phyloP scores from a whole-genome alignment of 345 rosid genomes.

The Leavenworthia alabamica region DNA sequence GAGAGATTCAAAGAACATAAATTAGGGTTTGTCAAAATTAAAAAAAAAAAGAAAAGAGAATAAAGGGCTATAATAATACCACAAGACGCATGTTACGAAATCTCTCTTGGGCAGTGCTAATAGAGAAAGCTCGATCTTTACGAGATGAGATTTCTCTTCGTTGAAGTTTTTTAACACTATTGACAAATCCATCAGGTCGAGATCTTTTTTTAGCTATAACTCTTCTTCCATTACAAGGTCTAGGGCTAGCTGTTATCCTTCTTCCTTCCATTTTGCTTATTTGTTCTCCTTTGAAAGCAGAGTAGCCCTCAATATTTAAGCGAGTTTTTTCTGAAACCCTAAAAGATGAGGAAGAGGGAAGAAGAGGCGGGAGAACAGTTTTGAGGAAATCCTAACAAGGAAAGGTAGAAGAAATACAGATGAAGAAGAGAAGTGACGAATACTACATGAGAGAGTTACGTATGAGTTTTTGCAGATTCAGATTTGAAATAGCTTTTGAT shows the following conservation, averaged over 20 bases:
- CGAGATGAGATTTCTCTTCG: constrained; percentile 66
- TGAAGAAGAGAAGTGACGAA: constrained; percentile 23
- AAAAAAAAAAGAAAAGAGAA: no score
- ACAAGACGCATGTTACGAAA: constrained; percentile 66
- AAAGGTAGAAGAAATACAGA: background rate
- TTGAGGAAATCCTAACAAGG: background rate
- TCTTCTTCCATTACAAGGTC: constrained; percentile 74
- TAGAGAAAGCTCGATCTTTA: constrained; percentile 52
- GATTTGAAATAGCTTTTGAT: constrained; percentile 14
- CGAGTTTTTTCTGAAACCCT: constrained; percentile 12
- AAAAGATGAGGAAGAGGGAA: constrained; percentile 5
- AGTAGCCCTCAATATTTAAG: background rate
- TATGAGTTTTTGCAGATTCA: constrained; percentile 17
- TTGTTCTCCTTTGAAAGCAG: background rate
- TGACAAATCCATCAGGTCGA: constrained; percentile 53
- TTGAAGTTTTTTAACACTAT: constrained; percentile 69
- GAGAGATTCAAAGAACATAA: background rate
- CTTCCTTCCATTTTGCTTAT: constrained; percentile 58
- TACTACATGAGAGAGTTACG: constrained; percentile 24
- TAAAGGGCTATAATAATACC: constrained; percentile 33
- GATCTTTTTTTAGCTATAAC: constrained; percentile 57
- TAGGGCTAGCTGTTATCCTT: constrained; percentile 68
- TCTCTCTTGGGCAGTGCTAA: constrained; percentile 56
- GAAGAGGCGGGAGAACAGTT: background rate
- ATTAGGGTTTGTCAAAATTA: background rate